Conservation (phyloP, 345 rosid genomes). For the Schrenkiella parvula region DNA sequence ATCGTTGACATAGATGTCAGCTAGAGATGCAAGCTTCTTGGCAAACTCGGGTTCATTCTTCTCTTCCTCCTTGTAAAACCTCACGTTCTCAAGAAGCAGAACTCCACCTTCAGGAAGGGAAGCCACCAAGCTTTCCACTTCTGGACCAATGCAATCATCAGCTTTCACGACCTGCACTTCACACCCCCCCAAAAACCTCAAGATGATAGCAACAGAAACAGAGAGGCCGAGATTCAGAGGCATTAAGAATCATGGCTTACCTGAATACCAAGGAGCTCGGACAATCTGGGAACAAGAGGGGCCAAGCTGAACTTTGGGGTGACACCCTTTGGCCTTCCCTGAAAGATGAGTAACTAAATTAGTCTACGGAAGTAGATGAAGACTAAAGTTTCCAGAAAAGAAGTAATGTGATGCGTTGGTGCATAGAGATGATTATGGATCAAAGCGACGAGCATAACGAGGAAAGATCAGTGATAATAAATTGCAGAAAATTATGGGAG, state of each 20-base stretch:
- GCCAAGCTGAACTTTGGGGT: conserved; percentile 91
- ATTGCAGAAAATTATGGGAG: no score
- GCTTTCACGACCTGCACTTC: conserved; percentile 71
- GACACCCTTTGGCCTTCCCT: conserved; percentile 98
- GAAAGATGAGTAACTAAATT: conserved; percentile 9
- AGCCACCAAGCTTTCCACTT: conserved; percentile 72
- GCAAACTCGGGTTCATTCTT: conserved; percentile 93
- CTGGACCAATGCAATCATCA: conserved; percentile 73
- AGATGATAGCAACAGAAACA: background rate
- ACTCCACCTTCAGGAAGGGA: conserved; percentile 69
- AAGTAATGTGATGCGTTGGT: no score
- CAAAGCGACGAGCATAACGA: no score
- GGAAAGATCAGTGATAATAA: no score
- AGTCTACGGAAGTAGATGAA: no score
- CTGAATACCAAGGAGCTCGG: conserved; percentile 78
- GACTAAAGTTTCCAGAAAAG: no score
- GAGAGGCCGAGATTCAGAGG: no score
- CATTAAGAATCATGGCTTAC: no score
- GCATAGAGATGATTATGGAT: no score
- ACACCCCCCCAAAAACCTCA: background rate
- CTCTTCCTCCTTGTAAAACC: conserved; percentile 94
- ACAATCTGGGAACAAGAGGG: conserved; percentile 87
- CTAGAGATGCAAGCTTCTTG: conserved; percentile 88
- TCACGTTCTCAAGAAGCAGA: conserved; percentile 82
- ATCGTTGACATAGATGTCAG: conserved; percentile 84